A percentile compares a stretch with the other conserved stretches of the same genome.
These are phyloP conservation scores for Xylaria telfairii DNA, from an alignment of 495 filamentous ascomycete species.

Conservation along the genomic window DNA sequence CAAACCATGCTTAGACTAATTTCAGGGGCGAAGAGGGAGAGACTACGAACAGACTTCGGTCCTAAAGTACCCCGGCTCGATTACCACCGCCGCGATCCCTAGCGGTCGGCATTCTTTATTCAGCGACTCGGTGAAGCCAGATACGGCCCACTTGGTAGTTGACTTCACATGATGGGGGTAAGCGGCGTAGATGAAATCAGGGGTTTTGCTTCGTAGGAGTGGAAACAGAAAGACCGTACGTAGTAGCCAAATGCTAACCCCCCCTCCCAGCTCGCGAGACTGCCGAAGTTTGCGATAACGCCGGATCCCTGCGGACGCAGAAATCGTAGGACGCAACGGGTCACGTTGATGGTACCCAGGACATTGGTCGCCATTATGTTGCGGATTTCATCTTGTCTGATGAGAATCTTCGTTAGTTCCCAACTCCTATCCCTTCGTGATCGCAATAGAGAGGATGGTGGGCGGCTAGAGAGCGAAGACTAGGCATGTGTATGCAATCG, in stretches of 20 bases:
- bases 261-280: slow-evolving; percentile 45
- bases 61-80: slow-evolving; percentile 58
- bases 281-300: slow-evolving; percentile 57
- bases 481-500: slow-evolving; percentile 27
- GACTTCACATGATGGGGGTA: slow-evolving; percentile 24
- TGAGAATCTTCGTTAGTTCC: slow-evolving; percentile 33
- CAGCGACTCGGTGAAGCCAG: slow-evolving; percentile 49
- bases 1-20: background rate
- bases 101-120: slow-evolving; percentile 50
- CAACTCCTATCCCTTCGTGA: background rate
- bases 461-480: slow-evolving; percentile 21
- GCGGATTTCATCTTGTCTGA: slow-evolving; percentile 44
- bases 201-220: background rate
- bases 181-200: background rate
- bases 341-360: slow-evolving; percentile 52
- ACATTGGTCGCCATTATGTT: slow-evolving; percentile 54
- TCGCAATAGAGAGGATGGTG: background rate
- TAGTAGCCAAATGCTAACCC: slow-evolving; percentile 44
- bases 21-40: background rate
- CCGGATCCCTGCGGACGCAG: slow-evolving; percentile 49
- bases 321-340: slow-evolving; percentile 47
- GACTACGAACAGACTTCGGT: slow-evolving; percentile 39
- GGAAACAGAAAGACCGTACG: background rate
- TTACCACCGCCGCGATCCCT: slow-evolving; percentile 48
- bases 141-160: slow-evolving; percentile 53